Conservation (phyloP, 108 stramenopile species). For the Halocafeteria seosinensis region DNA sequence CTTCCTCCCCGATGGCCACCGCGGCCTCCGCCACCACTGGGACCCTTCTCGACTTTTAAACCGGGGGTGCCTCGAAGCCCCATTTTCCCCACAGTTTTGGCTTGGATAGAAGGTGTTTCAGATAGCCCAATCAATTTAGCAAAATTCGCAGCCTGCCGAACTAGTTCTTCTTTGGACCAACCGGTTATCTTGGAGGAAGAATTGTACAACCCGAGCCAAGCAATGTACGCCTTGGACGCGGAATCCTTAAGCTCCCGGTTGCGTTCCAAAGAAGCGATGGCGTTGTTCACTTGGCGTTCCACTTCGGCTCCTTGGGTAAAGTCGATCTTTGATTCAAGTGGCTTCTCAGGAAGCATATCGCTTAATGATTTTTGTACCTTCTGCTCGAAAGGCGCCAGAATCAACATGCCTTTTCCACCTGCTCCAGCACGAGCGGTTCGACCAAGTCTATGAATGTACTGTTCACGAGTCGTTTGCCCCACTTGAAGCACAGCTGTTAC, state of each 20-base stretch:
- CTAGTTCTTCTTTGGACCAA: constrained; percentile 23
- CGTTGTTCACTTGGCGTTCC: constrained; percentile 12
- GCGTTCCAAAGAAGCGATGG: background rate
- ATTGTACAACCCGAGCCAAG: constrained; percentile 74
- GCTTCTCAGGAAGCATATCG: background rate
- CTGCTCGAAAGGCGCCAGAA: constrained; percentile 24
- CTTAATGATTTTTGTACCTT: constrained; percentile 4
- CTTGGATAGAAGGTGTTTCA: constrained; percentile 46
- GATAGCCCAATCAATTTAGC: constrained; percentile 28
- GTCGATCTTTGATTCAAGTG: constrained; percentile 25
- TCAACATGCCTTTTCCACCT: constrained; percentile 26
- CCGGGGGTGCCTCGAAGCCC: constrained; percentile 53
- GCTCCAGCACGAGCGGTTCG: constrained; percentile 72
- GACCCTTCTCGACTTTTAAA: constrained; percentile 32
- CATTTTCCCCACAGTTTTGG: constrained; percentile 67
- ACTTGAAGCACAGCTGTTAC: constrained; percentile 60
- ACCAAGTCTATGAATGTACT: constrained; percentile 86
- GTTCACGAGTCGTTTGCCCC: constrained; percentile 54
- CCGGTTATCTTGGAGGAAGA: constrained; percentile 32
- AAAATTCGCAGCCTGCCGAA: constrained; percentile 38
- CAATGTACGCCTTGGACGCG: constrained; percentile 31
- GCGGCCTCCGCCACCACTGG: no score
- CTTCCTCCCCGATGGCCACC: constrained; percentile 7
- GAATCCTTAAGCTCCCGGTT: constrained; percentile 15
- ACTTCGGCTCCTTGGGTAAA: constrained; percentile 7